Evolutionary conservation across 148 eudicot genomes (phyloP), one percentile per base, ranked within the genome.

Genomic region (Cornus kousa): DNA sequence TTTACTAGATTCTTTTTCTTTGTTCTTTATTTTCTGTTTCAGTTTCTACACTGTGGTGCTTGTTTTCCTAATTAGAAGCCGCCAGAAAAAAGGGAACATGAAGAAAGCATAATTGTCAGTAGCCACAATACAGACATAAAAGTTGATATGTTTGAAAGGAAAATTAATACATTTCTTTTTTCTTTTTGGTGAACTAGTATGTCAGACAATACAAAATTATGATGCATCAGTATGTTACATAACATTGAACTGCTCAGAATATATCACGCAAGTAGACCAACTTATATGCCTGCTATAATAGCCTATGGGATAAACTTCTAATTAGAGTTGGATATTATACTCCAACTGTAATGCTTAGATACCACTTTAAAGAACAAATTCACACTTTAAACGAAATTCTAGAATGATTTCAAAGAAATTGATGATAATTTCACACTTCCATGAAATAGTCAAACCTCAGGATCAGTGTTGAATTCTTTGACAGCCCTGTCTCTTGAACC

Each of bases 401-500:
- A 43, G 48, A 43, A 43, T 4, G 48, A 43, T 43, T 43, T 43
- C 48, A 43, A 43, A 0, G 13, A 19, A 57, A 57, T 57, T 62
- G 23, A 62, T 62, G 66, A 62, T 62, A 20, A 6, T 62, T 62
- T 62, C 66, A 62, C 66, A 62, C 66, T 19, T 57, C 19, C 66
- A 62, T 62, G 66, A 62, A 62, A 62, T 20, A 74, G 59, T 23
- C 86, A 78, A 79, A 97, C 99, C 98, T 94, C 92, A 16, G 93
- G 90, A 83, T 87, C 83, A n/a, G 85, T 84, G 87, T 91, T 94
- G 86, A 97, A 97, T 79, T 94, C 98, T 85, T 93, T 97, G 84
- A 97, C 99, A 76, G 99, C 98, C 85, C 84, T 89, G 86, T 97
- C 99, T 89, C 99, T 90, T 64, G 98, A 87, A 86, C 74, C 82